A percentile compares a stretch with the other conserved stretches of the same genome.
Conservation (phyloP, 1,284 basidiomycete genomes). For the Rhodotorula sp. region DNA sequence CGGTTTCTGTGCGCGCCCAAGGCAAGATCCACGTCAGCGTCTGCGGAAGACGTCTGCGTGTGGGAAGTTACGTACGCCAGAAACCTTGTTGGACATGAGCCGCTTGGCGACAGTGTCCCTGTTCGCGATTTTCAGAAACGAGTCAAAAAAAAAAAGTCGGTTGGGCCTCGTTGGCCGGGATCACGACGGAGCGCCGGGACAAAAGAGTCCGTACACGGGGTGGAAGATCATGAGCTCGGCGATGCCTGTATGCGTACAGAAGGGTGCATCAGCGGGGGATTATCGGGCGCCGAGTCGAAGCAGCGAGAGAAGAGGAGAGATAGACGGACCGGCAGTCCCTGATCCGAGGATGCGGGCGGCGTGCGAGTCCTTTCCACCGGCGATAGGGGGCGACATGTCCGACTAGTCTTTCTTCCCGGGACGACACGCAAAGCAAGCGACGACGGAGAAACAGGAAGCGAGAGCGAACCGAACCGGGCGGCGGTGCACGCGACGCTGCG, state of each 20-base stretch:
- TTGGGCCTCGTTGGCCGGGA: conserved; percentile 57
- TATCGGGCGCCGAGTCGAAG: neutral
- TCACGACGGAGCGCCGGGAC: conserved; percentile 46
- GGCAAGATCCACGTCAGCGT: neutral
- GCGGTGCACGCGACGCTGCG: neutral
- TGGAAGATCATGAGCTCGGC: conserved; percentile 74
- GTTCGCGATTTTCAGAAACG: neutral
- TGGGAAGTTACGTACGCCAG: conserved; percentile 57
- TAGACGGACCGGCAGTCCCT: conserved; percentile 73
- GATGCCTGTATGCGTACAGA: conserved; percentile 61
- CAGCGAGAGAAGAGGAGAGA: neutral
- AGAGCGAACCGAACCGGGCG: neutral
- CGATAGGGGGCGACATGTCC: conserved; percentile 54
- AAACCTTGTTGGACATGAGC: conserved; percentile 90
- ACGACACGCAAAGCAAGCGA: neutral
- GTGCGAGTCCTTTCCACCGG: conserved; percentile 78
- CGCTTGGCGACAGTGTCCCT: conserved; percentile 94
- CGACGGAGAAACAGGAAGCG: neutral
- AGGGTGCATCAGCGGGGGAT: conserved; percentile 2
- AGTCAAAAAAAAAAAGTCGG: neutral
- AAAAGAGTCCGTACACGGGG: conserved; percentile 63
- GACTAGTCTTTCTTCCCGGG: neutral
- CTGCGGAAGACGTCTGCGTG: neutral
- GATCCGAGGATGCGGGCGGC: conserved; percentile 88
- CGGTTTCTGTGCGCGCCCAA: conserved; percentile 58